A percentile compares a stretch with the other conserved stretches of the same genome.
These are phyloP conservation scores for Meyerozyma elateridarum DNA, from an alignment of 1,139 yeast species.

Conservation along the genomic window DNA sequence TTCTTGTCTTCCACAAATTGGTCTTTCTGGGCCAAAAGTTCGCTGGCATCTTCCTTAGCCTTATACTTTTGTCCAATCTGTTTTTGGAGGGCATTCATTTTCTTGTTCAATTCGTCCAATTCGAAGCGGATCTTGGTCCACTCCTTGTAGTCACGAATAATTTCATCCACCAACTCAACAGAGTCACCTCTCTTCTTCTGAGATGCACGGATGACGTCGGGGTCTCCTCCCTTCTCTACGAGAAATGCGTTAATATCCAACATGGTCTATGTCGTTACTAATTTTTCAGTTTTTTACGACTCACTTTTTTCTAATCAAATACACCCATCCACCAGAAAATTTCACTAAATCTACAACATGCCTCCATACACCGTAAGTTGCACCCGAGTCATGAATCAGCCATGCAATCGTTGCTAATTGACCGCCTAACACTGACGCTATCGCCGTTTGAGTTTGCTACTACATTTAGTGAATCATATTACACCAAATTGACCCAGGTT, in stretches of 20 bases:
- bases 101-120: slow-evolving; percentile 84
- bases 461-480: slow-evolving; percentile 38
- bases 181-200: slow-evolving; percentile 93
- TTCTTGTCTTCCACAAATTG: slow-evolving; percentile 66
- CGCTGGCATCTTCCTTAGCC: slow-evolving; percentile 91
- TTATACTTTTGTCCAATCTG: slow-evolving; percentile 89
- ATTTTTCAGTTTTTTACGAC: neutral
- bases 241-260: slow-evolving; percentile 87
- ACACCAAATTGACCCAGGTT: slow-evolving; percentile 24
- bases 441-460: slow-evolving; percentile 33
- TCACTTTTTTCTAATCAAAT: too few species aligned
- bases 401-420: slow-evolving; percentile 39
- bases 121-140: slow-evolving; percentile 94
- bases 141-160: slow-evolving; percentile 80
- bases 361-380: neutral
- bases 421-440: slow-evolving; percentile 26
- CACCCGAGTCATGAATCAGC: too few species aligned
- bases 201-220: slow-evolving; percentile 79
- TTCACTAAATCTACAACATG: neutral
- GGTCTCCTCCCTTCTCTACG: slow-evolving; percentile 95
- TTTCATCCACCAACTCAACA: slow-evolving; percentile 93
- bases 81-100: slow-evolving; percentile 82
- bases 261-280: slow-evolving; percentile 42
- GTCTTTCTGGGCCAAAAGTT: slow-evolving; percentile 76
- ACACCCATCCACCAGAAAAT: neutral